Evolutionary conservation across 148 eudicot species (phyloP), one percentile per base, ranked within the genome.

Genomic region (Rhododendron henanense): DNA sequence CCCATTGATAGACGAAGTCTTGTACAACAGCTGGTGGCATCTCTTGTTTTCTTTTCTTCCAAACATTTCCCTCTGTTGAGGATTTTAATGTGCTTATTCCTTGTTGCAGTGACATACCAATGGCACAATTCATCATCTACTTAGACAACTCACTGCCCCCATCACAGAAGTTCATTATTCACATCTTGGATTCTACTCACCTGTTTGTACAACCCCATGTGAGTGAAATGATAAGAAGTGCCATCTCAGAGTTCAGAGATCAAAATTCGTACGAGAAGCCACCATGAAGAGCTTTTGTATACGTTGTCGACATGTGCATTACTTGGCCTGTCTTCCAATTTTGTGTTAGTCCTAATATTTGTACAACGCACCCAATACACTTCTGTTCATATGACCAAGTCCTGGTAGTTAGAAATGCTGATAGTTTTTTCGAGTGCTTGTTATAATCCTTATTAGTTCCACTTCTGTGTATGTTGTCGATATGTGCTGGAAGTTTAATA

Each of bases 181-280:
- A 91, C 14, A 90, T 91, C 63, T 85, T 96, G 83, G 98, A 95
- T 76, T 84, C 85, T 50, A 95, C 98, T 18, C 95, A 94, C 90
- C 88, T 96, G 55, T 95, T 93, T 85, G 96, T 96, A 84, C 93
- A 91, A 53, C 92, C 96, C 21, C 94, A 95, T 75, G 90, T 89
- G 57, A 91, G 85, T 18, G 98, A 91, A 83, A 94, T 89, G 93
- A 96, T 96, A 81, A 88, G 93, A 89, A 91, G 84, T 83, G 91
- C 93, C 61, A 93, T 96, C 77, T 55, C 92, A 47, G 93, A 91
- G 47, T 95, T 92, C 88, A 92, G 98, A 90, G 95, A 96, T 31
- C 94, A 92, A 63, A 96, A 92, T 86, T 94, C 96, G n/a, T 96
- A 95, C 47, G 99, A 96, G 90, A 96, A 96, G 90, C 99, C 99